These are phyloP conservation scores for Selenicereus undatus DNA, from an alignment of 148 eudicot genomes.

Conservation along the genomic window DNA sequence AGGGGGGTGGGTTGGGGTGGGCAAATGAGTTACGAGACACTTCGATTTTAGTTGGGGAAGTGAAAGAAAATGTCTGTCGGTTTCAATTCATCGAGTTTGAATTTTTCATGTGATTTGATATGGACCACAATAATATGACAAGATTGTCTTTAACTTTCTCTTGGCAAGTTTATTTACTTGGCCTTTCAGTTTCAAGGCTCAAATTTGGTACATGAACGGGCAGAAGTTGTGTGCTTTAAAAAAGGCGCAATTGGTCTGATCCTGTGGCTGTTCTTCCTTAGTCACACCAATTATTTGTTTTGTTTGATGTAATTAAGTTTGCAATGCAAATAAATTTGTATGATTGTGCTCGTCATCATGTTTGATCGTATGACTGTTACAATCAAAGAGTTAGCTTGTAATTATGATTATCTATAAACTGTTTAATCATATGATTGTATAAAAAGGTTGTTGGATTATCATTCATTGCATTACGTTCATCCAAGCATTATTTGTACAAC, in stretches of 20 bases:
- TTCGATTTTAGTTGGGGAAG: conserved; percentile 15
- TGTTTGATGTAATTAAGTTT: too few relatives aligned
- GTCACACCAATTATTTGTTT: too few relatives aligned
- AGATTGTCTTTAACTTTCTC: neutral
- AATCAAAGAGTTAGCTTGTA: too few relatives aligned
- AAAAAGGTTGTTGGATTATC: too few relatives aligned
- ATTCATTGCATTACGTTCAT: too few relatives aligned
- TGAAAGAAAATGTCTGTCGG: conserved; percentile 19
- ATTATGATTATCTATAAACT: too few relatives aligned
- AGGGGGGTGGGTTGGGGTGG: neutral
- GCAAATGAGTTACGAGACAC: neutral
- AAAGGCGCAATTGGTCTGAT: neutral
- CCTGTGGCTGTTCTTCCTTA: too few relatives aligned
- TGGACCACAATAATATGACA: conserved; percentile 6
- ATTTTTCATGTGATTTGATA: conserved; percentile 17
- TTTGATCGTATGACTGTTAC: too few relatives aligned
- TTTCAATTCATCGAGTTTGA: conserved; percentile 17
- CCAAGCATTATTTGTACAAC: too few relatives aligned
- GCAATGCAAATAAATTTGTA: too few relatives aligned
- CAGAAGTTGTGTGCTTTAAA: neutral
- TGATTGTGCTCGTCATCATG: too few relatives aligned
- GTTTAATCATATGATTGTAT: too few relatives aligned
- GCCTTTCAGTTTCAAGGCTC: neutral
- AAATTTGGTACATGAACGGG: neutral
- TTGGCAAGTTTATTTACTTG: neutral